Evolutionary conservation across 2,329 filamentous ascomycete species (phyloP), one percentile per base, ranked within the genome.

Genomic region (Huntiella abstrusa): DNA sequence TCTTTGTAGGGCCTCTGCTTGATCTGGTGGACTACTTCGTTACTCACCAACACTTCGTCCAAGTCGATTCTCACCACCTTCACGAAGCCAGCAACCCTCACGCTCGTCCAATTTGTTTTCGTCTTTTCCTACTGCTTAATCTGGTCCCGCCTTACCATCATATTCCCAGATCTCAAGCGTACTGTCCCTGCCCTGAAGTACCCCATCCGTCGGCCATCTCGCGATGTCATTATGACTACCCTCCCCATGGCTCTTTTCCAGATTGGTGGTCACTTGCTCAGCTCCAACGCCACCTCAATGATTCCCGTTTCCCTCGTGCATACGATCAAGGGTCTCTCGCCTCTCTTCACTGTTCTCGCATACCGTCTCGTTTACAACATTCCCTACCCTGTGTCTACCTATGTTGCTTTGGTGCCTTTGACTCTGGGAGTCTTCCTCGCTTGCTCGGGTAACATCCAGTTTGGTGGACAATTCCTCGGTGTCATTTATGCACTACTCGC

Each of bases 281-380:
- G 84, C 60, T 93, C 88, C 4, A 91, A 86, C 53, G 88, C 91
- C 22, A 98, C 88, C 32, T 81, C 85, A 43, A 83, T 86, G 59
- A 96, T 98, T 46, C 88, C 91, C 0, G 91, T 98, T 1, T 96
- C 91, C 5, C 72, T 98, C 33, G 91, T 98, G 3, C 91, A 98
- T 62, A 98, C 91, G 1, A 96, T 98, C 64, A 98, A 98, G 65
- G 91, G 91, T 5, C 75, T 98, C 19, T 96, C 88, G 2, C 91
- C 91, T 3, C 69, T 98, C 5, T 92, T 98, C 60, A 98, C 91
- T 0, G 91, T 98, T 37, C 62, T 93, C 47, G 91, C 91, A 45
- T 98, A 98, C 59, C 79, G 91, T 46, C 63, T 93, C 53, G 70
- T 95, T 58, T 93, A 88, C 64, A 73, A 85, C 55, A 92, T 96